Conservation (phyloP, 495 filamentous ascomycete species). For the Parmelia sp. region DNA sequence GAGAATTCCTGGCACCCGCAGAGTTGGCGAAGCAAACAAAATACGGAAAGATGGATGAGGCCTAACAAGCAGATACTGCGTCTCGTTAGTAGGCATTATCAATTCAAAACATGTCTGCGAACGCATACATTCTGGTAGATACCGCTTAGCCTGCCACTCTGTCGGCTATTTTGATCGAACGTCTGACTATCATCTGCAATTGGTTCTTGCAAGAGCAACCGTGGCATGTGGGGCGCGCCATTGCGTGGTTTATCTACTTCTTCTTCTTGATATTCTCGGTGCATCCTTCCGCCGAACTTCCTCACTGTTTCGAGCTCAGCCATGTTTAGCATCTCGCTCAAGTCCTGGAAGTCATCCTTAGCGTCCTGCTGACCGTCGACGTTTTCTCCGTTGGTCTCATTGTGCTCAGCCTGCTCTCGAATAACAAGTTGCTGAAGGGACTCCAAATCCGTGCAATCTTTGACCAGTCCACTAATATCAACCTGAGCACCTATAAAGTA, state of each 20-base stretch:
- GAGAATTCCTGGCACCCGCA: slow-evolving; percentile 57
- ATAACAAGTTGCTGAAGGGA: slow-evolving; percentile 47
- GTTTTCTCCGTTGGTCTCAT: background rate
- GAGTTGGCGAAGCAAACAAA: slow-evolving; percentile 57
- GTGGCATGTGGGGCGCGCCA: slow-evolving; percentile 25
- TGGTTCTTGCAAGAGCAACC: slow-evolving; percentile 29
- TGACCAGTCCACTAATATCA: slow-evolving; percentile 52
- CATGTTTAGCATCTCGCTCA: slow-evolving; percentile 57
- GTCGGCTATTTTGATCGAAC: slow-evolving; percentile 11
- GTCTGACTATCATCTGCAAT: slow-evolving; percentile 12
- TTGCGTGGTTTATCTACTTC: slow-evolving; percentile 28
- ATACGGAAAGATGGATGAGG: slow-evolving; percentile 58
- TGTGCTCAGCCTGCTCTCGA: slow-evolving; percentile 17
- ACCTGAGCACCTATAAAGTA: slow-evolving; percentile 61
- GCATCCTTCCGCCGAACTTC: slow-evolving; percentile 49
- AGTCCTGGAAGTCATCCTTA: slow-evolving; percentile 49
- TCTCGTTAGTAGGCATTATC: slow-evolving; percentile 11
- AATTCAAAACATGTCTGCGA: background rate
- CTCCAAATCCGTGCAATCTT: slow-evolving; percentile 53
- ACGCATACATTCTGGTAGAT: slow-evolving; percentile 44
- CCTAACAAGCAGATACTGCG: slow-evolving; percentile 57
- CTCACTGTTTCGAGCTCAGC: slow-evolving; percentile 53
- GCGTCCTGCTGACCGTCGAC: slow-evolving; percentile 21
- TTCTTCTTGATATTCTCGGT: slow-evolving; percentile 42
- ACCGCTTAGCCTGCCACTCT: slow-evolving; percentile 30